A percentile compares a stretch with the other conserved stretches of the same genome.
These are phyloP conservation scores for Rachicladosporium sp. DNA, from an alignment of 2,329 filamentous ascomycete species.

Conservation along the genomic window DNA sequence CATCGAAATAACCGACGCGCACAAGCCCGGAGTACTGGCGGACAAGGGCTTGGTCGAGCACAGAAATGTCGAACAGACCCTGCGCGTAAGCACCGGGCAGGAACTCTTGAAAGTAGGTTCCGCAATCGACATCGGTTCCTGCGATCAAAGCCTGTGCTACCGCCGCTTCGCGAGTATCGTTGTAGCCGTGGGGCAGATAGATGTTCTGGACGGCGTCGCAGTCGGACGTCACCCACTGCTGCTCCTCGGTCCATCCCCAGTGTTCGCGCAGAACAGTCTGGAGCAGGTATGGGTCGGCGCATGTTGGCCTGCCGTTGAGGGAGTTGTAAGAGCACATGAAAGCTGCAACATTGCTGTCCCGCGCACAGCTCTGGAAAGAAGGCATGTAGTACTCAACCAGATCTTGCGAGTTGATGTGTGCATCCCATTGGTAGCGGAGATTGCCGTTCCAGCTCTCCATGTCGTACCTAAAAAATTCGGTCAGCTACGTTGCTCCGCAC, in stretches of 20 bases:
- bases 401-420: constrained; percentile 48
- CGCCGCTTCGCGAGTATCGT: constrained; percentile 32
- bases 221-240: constrained; percentile 53
- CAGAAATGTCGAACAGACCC: constrained; percentile 32
- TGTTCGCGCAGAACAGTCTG: constrained; percentile 51
- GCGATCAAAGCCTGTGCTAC: constrained; percentile 38
- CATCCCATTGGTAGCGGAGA: constrained; percentile 39
- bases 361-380: constrained; percentile 44
- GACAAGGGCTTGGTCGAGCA: constrained; percentile 37
- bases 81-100: constrained; percentile 32
- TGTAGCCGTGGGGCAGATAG: constrained; percentile 36
- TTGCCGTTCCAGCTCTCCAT: constrained; percentile 20
- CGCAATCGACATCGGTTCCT: constrained; percentile 44
- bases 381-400: constrained; percentile 56
- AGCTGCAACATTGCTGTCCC: constrained; percentile 33
- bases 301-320: constrained; percentile 54
- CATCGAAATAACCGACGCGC: constrained; percentile 47
- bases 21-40: constrained; percentile 45
- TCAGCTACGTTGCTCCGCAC: constrained; percentile 7
- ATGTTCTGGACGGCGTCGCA: constrained; percentile 49
- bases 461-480: constrained; percentile 6
- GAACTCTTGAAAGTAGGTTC: constrained; percentile 35
- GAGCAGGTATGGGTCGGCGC: constrained; percentile 50
- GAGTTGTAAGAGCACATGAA: constrained; percentile 50
- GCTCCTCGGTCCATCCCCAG: constrained; percentile 50